A percentile compares a stretch with the other conserved stretches of the same genome.
phyloP scores from a whole-genome alignment of 192 early-diverging fungal genomes.

The Backusella australiensis region DNA sequence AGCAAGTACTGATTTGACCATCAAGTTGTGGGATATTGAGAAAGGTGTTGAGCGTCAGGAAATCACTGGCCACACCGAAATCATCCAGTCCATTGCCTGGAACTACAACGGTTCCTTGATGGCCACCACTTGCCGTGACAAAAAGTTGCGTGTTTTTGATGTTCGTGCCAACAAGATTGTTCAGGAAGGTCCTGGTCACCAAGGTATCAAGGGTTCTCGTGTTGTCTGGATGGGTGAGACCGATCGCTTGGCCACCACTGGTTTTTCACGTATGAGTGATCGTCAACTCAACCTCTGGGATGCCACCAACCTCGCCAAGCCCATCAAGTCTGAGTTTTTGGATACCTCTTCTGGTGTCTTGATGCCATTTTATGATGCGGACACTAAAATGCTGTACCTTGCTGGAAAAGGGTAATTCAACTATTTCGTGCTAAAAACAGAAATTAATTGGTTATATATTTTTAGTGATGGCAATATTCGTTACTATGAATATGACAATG shows the following conservation, averaged over 20 bases:
- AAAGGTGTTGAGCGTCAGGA: conserved; percentile 71
- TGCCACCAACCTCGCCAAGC: conserved; percentile 59
- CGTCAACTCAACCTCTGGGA: conserved; percentile 97
- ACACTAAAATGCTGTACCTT: conserved; percentile 89
- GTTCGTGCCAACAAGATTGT: conserved; percentile 82
- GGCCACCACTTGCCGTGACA: conserved; percentile 94
- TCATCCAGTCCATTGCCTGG: conserved; percentile 91
- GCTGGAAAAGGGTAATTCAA: conserved; percentile 79
- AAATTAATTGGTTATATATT: neutral
- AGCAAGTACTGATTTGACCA: conserved; percentile 83
- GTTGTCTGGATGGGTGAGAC: conserved; percentile 85
- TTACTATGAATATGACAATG: conserved; percentile 97
- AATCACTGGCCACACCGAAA: conserved; percentile 84
- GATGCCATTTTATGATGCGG: conserved; percentile 95
- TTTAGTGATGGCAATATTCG: conserved; percentile 96
- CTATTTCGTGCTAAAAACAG: neutral
- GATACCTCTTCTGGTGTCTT: conserved; percentile 94
- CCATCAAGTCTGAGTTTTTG: conserved; percentile 72
- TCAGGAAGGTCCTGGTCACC: conserved; percentile 78
- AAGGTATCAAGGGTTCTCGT: conserved; percentile 95
- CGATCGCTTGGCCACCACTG: conserved; percentile 84
- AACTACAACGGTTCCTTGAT: conserved; percentile 83
- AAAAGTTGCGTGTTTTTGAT: conserved; percentile 94
- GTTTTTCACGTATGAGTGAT: conserved; percentile 90
- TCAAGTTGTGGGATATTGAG: conserved; percentile 95